phyloP scores from a whole-genome alignment of 2,329 filamentous ascomycete genomes.

The Exserohilum rostratum region DNA sequence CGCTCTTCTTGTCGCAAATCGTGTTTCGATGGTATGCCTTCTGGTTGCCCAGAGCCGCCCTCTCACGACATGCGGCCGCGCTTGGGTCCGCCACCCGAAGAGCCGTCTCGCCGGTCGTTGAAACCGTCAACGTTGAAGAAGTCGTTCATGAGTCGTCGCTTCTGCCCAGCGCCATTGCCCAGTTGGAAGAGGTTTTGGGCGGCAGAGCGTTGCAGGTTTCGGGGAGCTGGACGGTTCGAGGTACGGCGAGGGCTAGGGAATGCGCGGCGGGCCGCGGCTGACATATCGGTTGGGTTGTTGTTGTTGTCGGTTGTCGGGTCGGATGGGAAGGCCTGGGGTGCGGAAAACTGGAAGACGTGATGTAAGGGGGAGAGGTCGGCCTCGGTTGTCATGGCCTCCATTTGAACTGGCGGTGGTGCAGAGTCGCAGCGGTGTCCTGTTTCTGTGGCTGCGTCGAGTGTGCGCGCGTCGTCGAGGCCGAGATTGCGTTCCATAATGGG shows the following conservation, averaged over 20 bases:
- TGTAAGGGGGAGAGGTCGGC: conserved; percentile 39
- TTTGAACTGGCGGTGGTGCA: conserved; percentile 50
- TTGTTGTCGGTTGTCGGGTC: conserved; percentile 45
- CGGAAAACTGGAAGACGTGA: conserved; percentile 70
- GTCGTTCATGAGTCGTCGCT: conserved; percentile 74
- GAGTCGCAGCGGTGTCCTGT: conserved; percentile 36
- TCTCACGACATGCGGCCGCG: conserved; percentile 43
- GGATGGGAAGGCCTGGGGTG: conserved; percentile 64
- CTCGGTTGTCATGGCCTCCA: conserved; percentile 39
- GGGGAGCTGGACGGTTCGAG: conserved; percentile 44
- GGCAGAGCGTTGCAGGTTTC: conserved; percentile 40
- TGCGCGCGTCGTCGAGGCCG: conserved; percentile 50
- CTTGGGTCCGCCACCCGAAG: conserved; percentile 48
- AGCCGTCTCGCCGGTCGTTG: conserved; percentile 63
- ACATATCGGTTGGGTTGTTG: conserved; percentile 28
- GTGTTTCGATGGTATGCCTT: not conserved
- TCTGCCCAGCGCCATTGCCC: conserved; percentile 70
- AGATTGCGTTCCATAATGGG: conserved; percentile 62
- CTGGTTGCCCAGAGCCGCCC: not conserved
- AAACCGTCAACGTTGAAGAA: conserved; percentile 74
- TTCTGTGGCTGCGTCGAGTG: conserved; percentile 26
- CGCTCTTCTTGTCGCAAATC: conserved; percentile 11
- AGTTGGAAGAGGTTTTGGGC: conserved; percentile 53
- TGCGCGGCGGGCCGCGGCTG: conserved; percentile 39
- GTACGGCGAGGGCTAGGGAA: conserved; percentile 43